These are phyloP conservation scores for Bromus sterilis DNA, from an alignment of 176 grass and related monocot genomes.

Conservation along the genomic window DNA sequence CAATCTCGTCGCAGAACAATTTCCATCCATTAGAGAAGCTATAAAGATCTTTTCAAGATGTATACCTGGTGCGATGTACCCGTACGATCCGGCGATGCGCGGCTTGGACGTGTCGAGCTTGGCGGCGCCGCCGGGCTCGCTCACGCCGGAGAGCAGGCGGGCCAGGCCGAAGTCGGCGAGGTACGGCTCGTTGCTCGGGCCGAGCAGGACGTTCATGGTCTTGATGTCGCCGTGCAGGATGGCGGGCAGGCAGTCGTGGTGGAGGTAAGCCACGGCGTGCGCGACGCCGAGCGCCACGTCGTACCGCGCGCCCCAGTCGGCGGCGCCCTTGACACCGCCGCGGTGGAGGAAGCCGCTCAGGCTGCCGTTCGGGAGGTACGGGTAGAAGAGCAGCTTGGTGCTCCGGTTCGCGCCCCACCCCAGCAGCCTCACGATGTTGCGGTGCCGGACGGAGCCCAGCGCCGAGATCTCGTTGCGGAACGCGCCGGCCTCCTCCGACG, in stretches of 20 bases:
- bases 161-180: conserved; percentile 93
- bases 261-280: conserved; percentile 79
- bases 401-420: conserved; percentile 71
- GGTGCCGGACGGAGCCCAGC: conserved; percentile 74
- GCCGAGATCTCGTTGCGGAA: conserved; percentile 85
- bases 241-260: conserved; percentile 93
- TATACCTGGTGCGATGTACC: too few relatives aligned
- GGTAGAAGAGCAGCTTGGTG: conserved; percentile 87
- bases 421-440: conserved; percentile 86
- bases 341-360: conserved; percentile 86
- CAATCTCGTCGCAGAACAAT: too few relatives aligned
- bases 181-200: conserved; percentile 70
- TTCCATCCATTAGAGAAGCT: too few relatives aligned
- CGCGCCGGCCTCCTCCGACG: conserved; percentile 59
- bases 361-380: conserved; percentile 82
- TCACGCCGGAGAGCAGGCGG: conserved; percentile 38
- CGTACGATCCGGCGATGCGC: conserved; percentile 75
- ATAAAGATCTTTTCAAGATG: too few relatives aligned
- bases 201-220: conserved; percentile 90
- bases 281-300: conserved; percentile 72
- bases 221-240: conserved; percentile 92
- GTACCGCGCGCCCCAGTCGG: conserved; percentile 63
- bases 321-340: conserved; percentile 55
- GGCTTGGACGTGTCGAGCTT: conserved; percentile 57
- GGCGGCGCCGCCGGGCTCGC: neutral